These are phyloP conservation scores for Penicillium hesseltinei DNA, from an alignment of 2,329 filamentous ascomycete genomes.

Conservation along the genomic window DNA sequence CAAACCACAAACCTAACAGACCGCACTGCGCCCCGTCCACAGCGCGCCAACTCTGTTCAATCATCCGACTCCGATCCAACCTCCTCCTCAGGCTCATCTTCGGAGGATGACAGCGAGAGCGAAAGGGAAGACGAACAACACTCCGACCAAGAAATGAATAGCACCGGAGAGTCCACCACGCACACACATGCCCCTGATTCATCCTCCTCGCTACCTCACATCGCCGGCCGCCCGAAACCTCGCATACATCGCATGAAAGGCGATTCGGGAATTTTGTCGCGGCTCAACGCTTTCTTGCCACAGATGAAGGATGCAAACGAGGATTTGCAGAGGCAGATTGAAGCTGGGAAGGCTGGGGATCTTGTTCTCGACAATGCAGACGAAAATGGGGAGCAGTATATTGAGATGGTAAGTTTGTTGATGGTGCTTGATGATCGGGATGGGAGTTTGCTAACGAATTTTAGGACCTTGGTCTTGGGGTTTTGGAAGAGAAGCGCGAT, in stretches of 20 bases:
- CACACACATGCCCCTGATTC: not conserved
- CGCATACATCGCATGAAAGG: conserved; percentile 31
- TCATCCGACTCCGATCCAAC: conserved; percentile 26
- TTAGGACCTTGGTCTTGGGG: conserved; percentile 46
- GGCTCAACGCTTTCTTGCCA: conserved; percentile 43
- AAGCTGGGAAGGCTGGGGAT: conserved; percentile 32
- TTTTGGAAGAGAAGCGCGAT: conserved; percentile 42
- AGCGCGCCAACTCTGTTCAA: not conserved
- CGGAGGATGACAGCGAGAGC: conserved; percentile 24
- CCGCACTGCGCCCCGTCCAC: not conserved
- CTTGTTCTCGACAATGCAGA: conserved; percentile 36
- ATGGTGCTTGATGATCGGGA: not conserved
- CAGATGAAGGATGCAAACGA: conserved; percentile 46
- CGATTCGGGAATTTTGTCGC: conserved; percentile 33
- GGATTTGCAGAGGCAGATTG: conserved; percentile 40
- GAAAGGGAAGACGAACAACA: conserved; percentile 25
- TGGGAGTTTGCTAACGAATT: conserved; percentile 3
- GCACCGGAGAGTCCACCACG: not conserved
- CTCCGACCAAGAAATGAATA: conserved; percentile 12
- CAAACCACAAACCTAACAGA: conserved; percentile 3
- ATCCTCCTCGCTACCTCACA: conserved; percentile 25
- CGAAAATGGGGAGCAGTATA: conserved; percentile 38
- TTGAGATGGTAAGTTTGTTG: conserved; percentile 41
- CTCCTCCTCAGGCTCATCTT: conserved; percentile 28
- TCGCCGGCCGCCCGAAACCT: conserved; percentile 35